Base-by-base conservation (phyloP, 1,284 basidiomycete genomes). In the Phenoliferia sp. region DNA sequence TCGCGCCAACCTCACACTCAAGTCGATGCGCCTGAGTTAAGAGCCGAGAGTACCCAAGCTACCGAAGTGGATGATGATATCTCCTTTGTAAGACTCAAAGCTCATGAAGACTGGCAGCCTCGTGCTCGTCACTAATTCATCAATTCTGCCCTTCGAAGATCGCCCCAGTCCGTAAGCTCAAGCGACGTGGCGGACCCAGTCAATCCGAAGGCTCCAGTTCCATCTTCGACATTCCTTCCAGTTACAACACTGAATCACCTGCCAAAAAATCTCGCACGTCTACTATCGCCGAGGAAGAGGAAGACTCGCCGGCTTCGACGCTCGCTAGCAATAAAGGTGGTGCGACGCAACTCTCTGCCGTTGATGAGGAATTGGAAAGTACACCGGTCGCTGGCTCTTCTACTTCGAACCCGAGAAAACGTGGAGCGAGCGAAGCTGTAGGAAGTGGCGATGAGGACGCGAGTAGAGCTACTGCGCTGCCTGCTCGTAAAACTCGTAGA, bases 351-450 rank as follows among this genome's bases (percentile, higher is more conserved):
- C 57, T 59, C 34, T 59, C 57, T 31, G 56, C 26, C 56, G 56
- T 58, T 35, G n/a, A 56, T 39, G 64, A 69, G 33, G 60, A 68
- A 33, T 67, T 67, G 57, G 70, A 69, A 36, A 66, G 68, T 22
- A 50, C 33, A 39, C 44, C 59, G 12, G 55, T 67, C 17, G 48
- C 32, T 5, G 61, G 66, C 29, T 32, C 59, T 19, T 44, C 55
- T 22, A 60, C 50, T 59, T 44, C 44, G 34, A 65, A 59, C 39
- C 10, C 29, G 12, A 26, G 52, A 36, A 65, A 56, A 54, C 60
- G 59, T 16, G 15, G 26, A 22, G 52, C 50, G 10, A 55, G 64
- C 31, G 52, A 36, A 35, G 59, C 62, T n/a, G 39, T 64, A 9
- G 19, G 48, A 28, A 52, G 57, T 19, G 50, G 9, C 19, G 64